Conservation (phyloP, 495 filamentous ascomycete species). For the Paragyromitra xinjiangensis region DNA sequence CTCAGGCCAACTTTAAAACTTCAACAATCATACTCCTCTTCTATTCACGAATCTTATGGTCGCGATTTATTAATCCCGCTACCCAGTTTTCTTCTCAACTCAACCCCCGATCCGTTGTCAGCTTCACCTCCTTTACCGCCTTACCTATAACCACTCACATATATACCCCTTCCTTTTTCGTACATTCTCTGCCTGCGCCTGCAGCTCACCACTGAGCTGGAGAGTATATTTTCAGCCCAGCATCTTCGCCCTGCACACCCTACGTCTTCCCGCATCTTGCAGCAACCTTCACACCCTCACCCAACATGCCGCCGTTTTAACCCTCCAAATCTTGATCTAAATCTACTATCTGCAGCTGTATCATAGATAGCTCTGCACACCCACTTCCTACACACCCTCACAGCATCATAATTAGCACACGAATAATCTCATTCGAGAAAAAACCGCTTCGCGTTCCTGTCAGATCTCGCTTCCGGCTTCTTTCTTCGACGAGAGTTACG, state of each 20-base stretch:
- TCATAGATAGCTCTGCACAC: constrained; percentile 21
- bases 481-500: constrained; percentile 29
- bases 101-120: constrained; percentile 14
- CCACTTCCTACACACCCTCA: constrained; percentile 19
- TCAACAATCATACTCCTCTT: not conserved
- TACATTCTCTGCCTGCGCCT: constrained; percentile 9
- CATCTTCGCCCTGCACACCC: constrained; percentile 29
- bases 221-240: constrained; percentile 20
- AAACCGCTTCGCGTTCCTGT: constrained; percentile 34
- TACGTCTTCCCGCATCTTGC: constrained; percentile 52
- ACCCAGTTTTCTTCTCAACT: constrained; percentile 21
- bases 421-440: constrained; percentile 40
- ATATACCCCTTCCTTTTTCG: constrained; percentile 17
- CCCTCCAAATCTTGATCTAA: constrained; percentile 46
- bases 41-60: constrained; percentile 21
- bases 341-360: constrained; percentile 48
- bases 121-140: constrained; percentile 16
- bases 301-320: constrained; percentile 42
- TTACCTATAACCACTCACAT: constrained; percentile 30
- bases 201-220: constrained; percentile 26
- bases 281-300: constrained; percentile 36
- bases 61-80: constrained; percentile 31
- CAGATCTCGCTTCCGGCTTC: constrained; percentile 51
- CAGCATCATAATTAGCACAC: constrained; percentile 28
- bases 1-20: constrained; percentile 17